Percentiles rank a stretch among this genome's conserved stretches.
Evolutionary conservation across 2,329 filamentous ascomycete genomes (phyloP).

Genomic region (Byssoonygena ceratinophila): DNA sequence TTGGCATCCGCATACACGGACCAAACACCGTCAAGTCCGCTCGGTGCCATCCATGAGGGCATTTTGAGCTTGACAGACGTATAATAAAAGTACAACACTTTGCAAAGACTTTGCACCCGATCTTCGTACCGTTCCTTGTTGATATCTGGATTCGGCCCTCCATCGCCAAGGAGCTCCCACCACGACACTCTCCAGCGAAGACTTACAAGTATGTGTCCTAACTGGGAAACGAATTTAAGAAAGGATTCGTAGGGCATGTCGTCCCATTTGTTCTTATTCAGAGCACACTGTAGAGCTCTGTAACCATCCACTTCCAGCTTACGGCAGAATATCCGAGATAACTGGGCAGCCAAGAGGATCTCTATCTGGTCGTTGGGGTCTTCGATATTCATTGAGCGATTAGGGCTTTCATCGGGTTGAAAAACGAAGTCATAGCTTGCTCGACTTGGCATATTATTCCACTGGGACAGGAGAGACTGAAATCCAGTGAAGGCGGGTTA

Average conservation of each 20-base stretch:
- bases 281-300: constrained; percentile 35
- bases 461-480: constrained; percentile 34
- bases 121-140: constrained; percentile 32
- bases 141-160: constrained; percentile 27
- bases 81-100: constrained; percentile 40
- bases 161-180: constrained; percentile 37
- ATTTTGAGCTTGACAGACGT: constrained; percentile 36
- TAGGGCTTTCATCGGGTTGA: constrained; percentile 22
- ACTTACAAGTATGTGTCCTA: constrained; percentile 34
- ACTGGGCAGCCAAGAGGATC: constrained; percentile 35
- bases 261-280: constrained; percentile 40
- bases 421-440: constrained; percentile 36
- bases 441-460: constrained; percentile 40
- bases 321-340: constrained; percentile 38
- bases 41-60: constrained; percentile 30
- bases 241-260: constrained; percentile 35
- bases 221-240: constrained; percentile 31
- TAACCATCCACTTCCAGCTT: constrained; percentile 40
- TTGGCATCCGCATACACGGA: constrained; percentile 36
- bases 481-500: not conserved
- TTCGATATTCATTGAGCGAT: constrained; percentile 34
- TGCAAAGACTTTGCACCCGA: constrained; percentile 34
- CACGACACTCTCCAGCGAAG: constrained; percentile 39
- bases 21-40: constrained; percentile 32
- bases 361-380: constrained; percentile 30